Percentiles rank a stretch among this genome's conserved stretches.
Evolutionary conservation across 2,329 filamentous ascomycete species (phyloP).

Genomic region (Botrytis fragariae): DNA sequence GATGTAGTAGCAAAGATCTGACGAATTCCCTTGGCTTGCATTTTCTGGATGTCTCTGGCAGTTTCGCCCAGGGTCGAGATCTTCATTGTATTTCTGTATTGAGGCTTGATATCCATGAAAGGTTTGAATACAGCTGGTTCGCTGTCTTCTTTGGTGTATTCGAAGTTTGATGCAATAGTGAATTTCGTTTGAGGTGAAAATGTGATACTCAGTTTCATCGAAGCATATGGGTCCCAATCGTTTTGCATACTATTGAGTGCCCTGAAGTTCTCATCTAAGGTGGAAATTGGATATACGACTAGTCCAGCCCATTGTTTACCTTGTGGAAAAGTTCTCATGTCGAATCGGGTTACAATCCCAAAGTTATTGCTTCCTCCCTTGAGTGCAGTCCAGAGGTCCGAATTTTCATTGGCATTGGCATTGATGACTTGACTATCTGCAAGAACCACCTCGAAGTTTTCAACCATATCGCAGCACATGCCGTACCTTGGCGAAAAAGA

Average conservation of each 20-base stretch:
- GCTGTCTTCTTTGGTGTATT: not conserved
- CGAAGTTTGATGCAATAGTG: not conserved
- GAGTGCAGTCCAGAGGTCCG: constrained; percentile 53
- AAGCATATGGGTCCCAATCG: constrained; percentile 4
- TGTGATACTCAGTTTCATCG: not conserved
- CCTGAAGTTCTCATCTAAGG: not conserved
- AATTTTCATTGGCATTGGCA: constrained; percentile 43
- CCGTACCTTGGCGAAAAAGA: not conserved
- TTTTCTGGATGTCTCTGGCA: not conserved
- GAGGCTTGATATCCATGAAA: not conserved
- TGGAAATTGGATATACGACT: not conserved
- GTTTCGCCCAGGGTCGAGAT: not conserved
- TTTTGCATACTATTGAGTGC: not conserved
- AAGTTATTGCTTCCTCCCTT: constrained; percentile 47
- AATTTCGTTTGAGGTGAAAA: not conserved
- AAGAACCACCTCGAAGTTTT: constrained; percentile 36
- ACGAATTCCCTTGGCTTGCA: not conserved
- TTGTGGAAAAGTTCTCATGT: constrained; percentile 42
- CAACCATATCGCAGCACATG: not conserved
- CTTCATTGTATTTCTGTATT: constrained; percentile 4
- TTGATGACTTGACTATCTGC: constrained; percentile 49
- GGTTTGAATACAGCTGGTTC: not conserved
- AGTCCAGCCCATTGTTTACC: constrained; percentile 24
- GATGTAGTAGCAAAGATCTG: not conserved
- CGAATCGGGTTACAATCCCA: constrained; percentile 50